phyloP scores from a whole-genome alignment of 2,329 filamentous ascomycete species.

The Akanthomyces lecanii region DNA sequence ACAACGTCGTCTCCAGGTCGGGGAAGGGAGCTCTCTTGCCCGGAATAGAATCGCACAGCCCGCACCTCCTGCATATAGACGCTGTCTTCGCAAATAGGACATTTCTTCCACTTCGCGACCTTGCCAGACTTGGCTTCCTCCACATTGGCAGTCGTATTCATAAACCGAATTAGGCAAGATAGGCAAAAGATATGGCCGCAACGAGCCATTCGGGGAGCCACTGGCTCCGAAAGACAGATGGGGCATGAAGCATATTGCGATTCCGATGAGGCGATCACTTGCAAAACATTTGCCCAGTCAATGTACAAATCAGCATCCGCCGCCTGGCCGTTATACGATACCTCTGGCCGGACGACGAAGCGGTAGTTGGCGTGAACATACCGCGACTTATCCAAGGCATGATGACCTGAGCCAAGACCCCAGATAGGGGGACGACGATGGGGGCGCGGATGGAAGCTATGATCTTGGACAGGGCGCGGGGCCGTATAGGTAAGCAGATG shows the following conservation, averaged over 20 bases:
- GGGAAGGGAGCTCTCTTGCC: conserved; percentile 78
- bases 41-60: conserved; percentile 85
- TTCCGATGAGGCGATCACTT: conserved; percentile 84
- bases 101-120: conserved; percentile 83
- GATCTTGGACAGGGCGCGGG: conserved; percentile 64
- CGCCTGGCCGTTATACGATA: conserved; percentile 74
- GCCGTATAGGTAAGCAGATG: conserved; percentile 90
- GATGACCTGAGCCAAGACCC: conserved; percentile 84
- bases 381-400: conserved; percentile 85
- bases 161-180: conserved; percentile 88
- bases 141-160: conserved; percentile 75
- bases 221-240: conserved; percentile 88
- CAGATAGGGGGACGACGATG: conserved; percentile 71
- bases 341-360: conserved; percentile 84
- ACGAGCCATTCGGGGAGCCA: conserved; percentile 92
- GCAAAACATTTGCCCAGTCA: conserved; percentile 86
- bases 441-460: conserved; percentile 49
- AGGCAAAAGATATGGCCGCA: conserved; percentile 97
- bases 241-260: conserved; percentile 88
- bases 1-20: conserved; percentile 86
- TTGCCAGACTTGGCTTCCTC: conserved; percentile 65
- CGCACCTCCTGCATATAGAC: conserved; percentile 89
- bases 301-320: conserved; percentile 83
- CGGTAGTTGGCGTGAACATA: conserved; percentile 94
- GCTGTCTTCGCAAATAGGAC: conserved; percentile 89